Percentiles rank a stretch among this genome's conserved stretches.
phyloP scores from a whole-genome alignment of 164 flowering plant species.

The Tetrastigma voinierianum region DNA sequence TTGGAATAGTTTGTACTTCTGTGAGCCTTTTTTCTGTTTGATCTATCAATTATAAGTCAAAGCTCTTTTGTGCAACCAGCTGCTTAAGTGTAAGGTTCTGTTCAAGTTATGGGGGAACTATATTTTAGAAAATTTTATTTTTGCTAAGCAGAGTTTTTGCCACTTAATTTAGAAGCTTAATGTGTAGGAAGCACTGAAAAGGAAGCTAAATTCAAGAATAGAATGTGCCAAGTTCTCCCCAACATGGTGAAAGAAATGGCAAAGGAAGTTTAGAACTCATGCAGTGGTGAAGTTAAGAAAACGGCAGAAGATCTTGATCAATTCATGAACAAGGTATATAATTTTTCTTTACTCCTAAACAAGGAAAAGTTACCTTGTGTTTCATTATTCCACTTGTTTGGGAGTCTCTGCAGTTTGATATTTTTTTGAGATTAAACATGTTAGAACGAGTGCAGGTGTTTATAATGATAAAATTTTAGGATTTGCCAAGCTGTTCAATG shows the following conservation, averaged over 20 bases:
- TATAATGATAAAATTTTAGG: slow-evolving; percentile 89
- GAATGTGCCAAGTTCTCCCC: slow-evolving; percentile 95
- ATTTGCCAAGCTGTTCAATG: slow-evolving; percentile 95
- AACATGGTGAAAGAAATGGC: slow-evolving; percentile 98
- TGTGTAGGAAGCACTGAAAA: slow-evolving; percentile 83
- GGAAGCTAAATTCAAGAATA: slow-evolving; percentile 81
- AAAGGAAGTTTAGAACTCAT: slow-evolving; percentile 79
- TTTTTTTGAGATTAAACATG: slow-evolving; percentile 33
- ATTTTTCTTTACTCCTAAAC: background rate
- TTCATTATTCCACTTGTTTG: background rate
- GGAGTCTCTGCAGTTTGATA: background rate
- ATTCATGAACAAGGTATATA: slow-evolving; percentile 64
- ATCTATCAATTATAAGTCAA: too few relatives aligned
- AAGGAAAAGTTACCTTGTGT: background rate
- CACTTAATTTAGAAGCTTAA: slow-evolving; percentile 9
- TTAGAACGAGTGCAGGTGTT: slow-evolving; percentile 70
- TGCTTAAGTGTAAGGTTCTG: too few relatives aligned
- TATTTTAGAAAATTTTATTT: too few relatives aligned
- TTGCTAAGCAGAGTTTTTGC: too few relatives aligned
- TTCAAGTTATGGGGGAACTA: too few relatives aligned
- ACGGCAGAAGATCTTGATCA: slow-evolving; percentile 96
- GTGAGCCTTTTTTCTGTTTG: too few relatives aligned
- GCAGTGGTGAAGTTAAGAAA: slow-evolving; percentile 84
- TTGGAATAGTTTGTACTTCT: too few relatives aligned
- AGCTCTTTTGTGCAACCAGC: too few relatives aligned